Evolutionary conservation across 192 early-diverging fungal genomes (phyloP).

Genomic region (Coemansia sp.): DNA sequence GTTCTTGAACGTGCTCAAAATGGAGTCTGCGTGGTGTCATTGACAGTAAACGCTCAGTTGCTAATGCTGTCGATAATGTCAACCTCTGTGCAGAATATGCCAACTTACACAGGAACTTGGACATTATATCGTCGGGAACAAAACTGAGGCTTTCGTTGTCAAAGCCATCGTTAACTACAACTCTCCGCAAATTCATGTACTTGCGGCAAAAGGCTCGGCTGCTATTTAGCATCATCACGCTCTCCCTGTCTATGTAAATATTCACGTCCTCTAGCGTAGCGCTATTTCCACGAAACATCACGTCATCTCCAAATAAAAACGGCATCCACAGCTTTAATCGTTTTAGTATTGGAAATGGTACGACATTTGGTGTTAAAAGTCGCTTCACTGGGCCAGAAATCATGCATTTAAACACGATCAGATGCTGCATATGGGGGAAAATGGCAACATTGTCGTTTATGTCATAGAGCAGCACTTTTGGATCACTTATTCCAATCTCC

Average conservation of each 20-base stretch:
- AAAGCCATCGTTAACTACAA: not conserved
- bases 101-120: not conserved
- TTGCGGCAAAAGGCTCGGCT: not conserved
- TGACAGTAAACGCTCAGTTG: not conserved
- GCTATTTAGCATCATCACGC: not conserved
- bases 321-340: not conserved
- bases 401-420: not conserved
- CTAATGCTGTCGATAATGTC: not conserved
- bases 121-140: not conserved
- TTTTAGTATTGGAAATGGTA: slow-evolving; percentile 9
- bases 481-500: not conserved
- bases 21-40: slow-evolving; percentile 1
- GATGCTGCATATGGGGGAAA: slow-evolving; percentile 5
- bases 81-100: not conserved
- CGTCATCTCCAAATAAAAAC: slow-evolving; percentile 15
- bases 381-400: not conserved
- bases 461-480: not conserved
- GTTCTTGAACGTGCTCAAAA: not conserved
- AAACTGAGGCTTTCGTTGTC: not conserved
- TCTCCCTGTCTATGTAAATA: not conserved
- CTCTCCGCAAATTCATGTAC: not conserved
- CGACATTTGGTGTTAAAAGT: not conserved
- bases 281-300: slow-evolving; percentile 13
- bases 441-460: not conserved
- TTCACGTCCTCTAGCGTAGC: slow-evolving; percentile 8